Base-by-base conservation (phyloP, 495 filamentous ascomycete genomes). In the Daldinia loculata region DNA sequence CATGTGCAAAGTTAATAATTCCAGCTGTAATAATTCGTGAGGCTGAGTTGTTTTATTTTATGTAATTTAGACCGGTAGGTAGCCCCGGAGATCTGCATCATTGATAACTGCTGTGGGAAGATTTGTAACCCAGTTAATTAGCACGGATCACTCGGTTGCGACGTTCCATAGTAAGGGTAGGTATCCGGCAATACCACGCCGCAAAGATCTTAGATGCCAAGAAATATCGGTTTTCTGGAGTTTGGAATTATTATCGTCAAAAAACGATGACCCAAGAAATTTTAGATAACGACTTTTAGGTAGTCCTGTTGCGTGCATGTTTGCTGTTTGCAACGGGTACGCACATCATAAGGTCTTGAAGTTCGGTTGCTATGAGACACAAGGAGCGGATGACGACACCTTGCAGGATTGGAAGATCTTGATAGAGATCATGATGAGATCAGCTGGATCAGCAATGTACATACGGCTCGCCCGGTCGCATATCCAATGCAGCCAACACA, bases 371-470 rank as follows among this genome's bases (percentile, higher is more conserved):
- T 17, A 30, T 30, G 24, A 53, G 27, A 53, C 50, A 30, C 11
- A 17, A 53, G 12, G 50, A 30, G 50, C 1, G 50, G 15, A 53
- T 53, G 50, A 53, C 50, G 50, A 53, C 50, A 53, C 11, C 27
- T 53, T 6, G 27, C 27, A 30, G 50, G 50, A 30, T 24, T 24
- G 14, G 50, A 48, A 48, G 19, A 48, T 48, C 43, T 48, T 11
- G 43, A 22, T 12, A 48, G 43, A 48, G 3, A 48, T 19, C 19
- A 48, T 22, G 24, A 48, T 48, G 43, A 22, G 50, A 53, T 53
- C 50, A 53, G 27, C 50, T 53, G 50, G 50, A 53, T 53, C 50
- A 53, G 26, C 50, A 48, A 48, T 48, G 43, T 19, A 48, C 43
- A 19, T 19, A 48, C 43, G 43, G 43, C 43, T 48, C 19, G 19